Conservation (phyloP, 2,329 filamentous ascomycete species). For the Orbilia quercus region DNA sequence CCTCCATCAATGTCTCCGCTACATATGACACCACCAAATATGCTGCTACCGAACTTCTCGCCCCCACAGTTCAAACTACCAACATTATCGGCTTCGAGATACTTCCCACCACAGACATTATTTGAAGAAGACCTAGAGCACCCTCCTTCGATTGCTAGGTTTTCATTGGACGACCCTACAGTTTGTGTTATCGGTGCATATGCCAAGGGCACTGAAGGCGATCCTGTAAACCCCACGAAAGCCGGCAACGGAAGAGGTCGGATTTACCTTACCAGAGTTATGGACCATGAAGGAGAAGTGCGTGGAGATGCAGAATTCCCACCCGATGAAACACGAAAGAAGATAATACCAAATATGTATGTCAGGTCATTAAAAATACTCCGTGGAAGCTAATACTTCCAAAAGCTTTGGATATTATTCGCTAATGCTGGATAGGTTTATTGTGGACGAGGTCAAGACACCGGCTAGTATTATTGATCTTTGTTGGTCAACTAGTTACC, state of each 20-base stretch:
- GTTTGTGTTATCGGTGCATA: constrained; percentile 56
- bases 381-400: too few species aligned
- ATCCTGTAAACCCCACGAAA: constrained; percentile 52
- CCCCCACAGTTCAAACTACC: constrained; percentile 57
- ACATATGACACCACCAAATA: constrained; percentile 57
- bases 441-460: constrained; percentile 53
- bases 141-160: constrained; percentile 54
- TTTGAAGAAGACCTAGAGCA: constrained; percentile 52
- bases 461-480: constrained; percentile 54
- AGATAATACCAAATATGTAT: constrained; percentile 57
- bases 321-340: constrained; percentile 49
- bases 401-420: too few species aligned
- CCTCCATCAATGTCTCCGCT: constrained; percentile 56
- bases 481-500: constrained; percentile 55
- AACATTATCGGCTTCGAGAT: constrained; percentile 55
- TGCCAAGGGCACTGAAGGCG: constrained; percentile 34
- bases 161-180: constrained; percentile 52
- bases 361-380: neutral
- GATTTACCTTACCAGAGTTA: constrained; percentile 49
- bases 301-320: constrained; percentile 56
- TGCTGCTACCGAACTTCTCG: constrained; percentile 57
- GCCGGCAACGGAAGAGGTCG: constrained; percentile 31
- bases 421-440: constrained; percentile 26
- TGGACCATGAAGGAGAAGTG: constrained; percentile 57
- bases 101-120: constrained; percentile 56